A percentile compares a stretch with the other conserved stretches of the same genome.
phyloP scores from a whole-genome alignment of 2,329 filamentous ascomycete species.

The Dissoconium aciculare region DNA sequence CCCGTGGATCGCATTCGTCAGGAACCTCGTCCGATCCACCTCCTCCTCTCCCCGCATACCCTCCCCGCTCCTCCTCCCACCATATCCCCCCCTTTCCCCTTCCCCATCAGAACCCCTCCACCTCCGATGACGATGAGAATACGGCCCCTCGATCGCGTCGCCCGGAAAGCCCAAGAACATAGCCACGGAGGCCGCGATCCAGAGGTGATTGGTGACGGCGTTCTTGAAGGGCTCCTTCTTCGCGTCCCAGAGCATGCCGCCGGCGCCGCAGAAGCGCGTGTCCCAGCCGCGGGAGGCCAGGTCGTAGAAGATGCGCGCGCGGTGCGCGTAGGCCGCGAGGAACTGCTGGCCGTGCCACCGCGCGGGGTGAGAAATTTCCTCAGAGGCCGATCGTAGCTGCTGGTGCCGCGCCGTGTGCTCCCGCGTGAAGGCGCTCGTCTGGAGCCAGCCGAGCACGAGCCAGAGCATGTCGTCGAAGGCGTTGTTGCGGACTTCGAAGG shows the following conservation, averaged over 20 bases:
- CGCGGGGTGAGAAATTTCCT: conserved; percentile 1
- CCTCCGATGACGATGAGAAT: conserved; percentile 21
- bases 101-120: no score
- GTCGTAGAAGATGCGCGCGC: conserved; percentile 74
- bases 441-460: conserved; percentile 86
- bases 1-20: conserved; percentile 58
- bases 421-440: conserved; percentile 61
- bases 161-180: conserved; percentile 89
- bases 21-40: no score
- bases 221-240: conserved; percentile 77
- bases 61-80: no score
- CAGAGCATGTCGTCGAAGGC: conserved; percentile 92
- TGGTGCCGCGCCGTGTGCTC: conserved; percentile 54
- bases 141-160: conserved; percentile 59
- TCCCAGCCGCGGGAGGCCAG: conserved; percentile 70
- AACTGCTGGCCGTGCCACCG: conserved; percentile 66
- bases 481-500: conserved; percentile 56
- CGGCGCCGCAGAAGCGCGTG: conserved; percentile 52
- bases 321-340: conserved; percentile 62
- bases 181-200: conserved; percentile 63
- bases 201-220: conserved; percentile 87
- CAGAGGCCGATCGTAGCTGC: conserved; percentile 12
- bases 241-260: conserved; percentile 87
- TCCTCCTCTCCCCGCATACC: no score
- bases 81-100: no score